phyloP scores from a whole-genome alignment of 176 grass and related monocot species.

The Hordeum marinum region DNA sequence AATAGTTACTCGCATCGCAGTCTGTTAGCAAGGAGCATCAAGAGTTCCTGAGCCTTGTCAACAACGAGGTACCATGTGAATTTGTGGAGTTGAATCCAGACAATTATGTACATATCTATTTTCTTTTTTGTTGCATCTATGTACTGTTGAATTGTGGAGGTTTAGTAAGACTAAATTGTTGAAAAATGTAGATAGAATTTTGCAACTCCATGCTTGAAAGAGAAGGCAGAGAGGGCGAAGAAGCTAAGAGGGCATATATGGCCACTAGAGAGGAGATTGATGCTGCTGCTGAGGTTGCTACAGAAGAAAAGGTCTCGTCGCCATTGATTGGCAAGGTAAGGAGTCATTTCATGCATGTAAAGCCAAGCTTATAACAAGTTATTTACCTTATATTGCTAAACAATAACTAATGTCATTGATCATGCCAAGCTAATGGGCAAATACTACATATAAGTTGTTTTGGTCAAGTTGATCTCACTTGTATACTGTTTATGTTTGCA shows the following conservation, averaged over 20 bases:
- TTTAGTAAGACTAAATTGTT: not conserved
- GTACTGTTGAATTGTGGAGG: not conserved
- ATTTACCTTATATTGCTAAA: not conserved
- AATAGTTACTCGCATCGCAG: too few relatives aligned
- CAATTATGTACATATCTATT: not conserved
- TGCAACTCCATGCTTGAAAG: conserved; percentile 86
- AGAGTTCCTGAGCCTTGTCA: conserved; percentile 90
- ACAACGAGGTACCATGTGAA: conserved; percentile 82
- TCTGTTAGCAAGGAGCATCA: conserved; percentile 98
- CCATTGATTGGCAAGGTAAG: conserved; percentile 84
- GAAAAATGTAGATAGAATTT: conserved; percentile 72
- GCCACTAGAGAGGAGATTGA: conserved; percentile 78
- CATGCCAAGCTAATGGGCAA: too few relatives aligned
- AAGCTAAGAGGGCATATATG: conserved; percentile 81
- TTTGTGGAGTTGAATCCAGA: not conserved
- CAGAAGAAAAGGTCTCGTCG: conserved; percentile 64
- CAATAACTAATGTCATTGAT: too few relatives aligned
- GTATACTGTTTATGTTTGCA: too few relatives aligned
- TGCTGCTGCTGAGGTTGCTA: conserved; percentile 42
- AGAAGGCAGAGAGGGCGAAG: conserved; percentile 83
- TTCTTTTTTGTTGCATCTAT: conserved; percentile 18
- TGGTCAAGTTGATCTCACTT: too few relatives aligned
- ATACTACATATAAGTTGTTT: too few relatives aligned
- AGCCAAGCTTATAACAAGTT: not conserved
- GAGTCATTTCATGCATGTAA: conserved; percentile 3